Evolutionary conservation across 2,329 filamentous ascomycete species (phyloP).

Genomic region (Tolypocladium tundrense): DNA sequence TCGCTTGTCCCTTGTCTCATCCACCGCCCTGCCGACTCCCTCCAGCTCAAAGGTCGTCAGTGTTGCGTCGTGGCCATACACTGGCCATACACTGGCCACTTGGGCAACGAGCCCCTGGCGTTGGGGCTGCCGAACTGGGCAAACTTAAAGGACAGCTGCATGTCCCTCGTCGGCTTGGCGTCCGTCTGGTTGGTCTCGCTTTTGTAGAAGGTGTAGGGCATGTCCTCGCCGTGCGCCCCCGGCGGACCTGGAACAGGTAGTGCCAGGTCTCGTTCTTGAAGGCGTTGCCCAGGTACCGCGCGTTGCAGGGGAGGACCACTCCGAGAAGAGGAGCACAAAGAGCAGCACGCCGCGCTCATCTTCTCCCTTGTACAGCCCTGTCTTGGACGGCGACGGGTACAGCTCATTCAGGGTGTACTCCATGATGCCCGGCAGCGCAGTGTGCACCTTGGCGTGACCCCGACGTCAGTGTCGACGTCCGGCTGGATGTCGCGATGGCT

Average conservation of each 20-base stretch:
- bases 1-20: conserved; percentile 11
- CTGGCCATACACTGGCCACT: conserved; percentile 4
- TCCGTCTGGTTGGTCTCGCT: conserved; percentile 15
- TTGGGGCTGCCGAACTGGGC: conserved; percentile 17
- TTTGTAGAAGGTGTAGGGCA: conserved; percentile 40
- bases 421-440: conserved; percentile 9
- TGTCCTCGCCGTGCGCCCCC: conserved; percentile 38
- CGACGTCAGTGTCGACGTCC: conserved; percentile 28
- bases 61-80: conserved; percentile 2
- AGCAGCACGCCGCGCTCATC: conserved; percentile 24
- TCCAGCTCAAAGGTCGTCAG: conserved; percentile 5
- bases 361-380: conserved; percentile 1
- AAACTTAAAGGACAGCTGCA: conserved; percentile 24
- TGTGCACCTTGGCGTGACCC: conserved; percentile 28
- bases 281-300: conserved; percentile 32
- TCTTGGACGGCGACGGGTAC: conserved; percentile 5
- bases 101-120: not conserved
- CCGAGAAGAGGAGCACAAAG: conserved; percentile 15
- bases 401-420: conserved; percentile 27
- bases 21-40: not conserved
- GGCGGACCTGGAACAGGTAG: conserved; percentile 42
- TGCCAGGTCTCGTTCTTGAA: conserved; percentile 33
- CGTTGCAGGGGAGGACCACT: conserved; percentile 39
- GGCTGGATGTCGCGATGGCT: conserved; percentile 30
- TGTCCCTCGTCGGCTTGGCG: conserved; percentile 11